Evolutionary conservation across 2,329 filamentous ascomycete species (phyloP).

Genomic region (Beauveria rudraprayagi): DNA sequence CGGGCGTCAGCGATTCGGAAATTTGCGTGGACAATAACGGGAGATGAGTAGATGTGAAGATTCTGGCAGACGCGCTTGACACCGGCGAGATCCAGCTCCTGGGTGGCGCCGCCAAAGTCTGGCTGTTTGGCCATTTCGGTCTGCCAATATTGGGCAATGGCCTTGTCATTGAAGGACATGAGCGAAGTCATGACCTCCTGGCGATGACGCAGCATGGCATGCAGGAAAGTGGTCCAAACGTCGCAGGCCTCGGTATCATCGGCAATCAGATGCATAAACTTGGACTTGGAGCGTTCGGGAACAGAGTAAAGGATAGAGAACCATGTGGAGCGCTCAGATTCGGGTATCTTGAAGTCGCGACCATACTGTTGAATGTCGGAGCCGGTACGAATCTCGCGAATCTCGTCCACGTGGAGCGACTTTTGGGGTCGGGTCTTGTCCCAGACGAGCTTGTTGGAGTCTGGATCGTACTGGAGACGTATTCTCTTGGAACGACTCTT

Average conservation of each 20-base stretch:
- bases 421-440: constrained; percentile 71
- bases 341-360: constrained; percentile 67
- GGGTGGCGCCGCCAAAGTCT: constrained; percentile 47
- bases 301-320: constrained; percentile 86
- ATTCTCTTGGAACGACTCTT: constrained; percentile 69
- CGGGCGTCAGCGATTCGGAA: constrained; percentile 67
- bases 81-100: constrained; percentile 67
- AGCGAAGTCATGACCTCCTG: constrained; percentile 86
- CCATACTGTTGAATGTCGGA: constrained; percentile 82
- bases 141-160: constrained; percentile 77
- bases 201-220: constrained; percentile 75
- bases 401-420: constrained; percentile 88
- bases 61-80: constrained; percentile 80
- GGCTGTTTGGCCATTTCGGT: constrained; percentile 69
- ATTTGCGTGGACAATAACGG: constrained; percentile 61
- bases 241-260: constrained; percentile 62
- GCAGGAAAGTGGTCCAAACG: constrained; percentile 76
- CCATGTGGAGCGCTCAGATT: constrained; percentile 63
- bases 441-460: constrained; percentile 83
- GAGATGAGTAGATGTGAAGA: constrained; percentile 84
- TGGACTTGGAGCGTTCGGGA: constrained; percentile 71
- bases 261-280: constrained; percentile 82
- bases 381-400: constrained; percentile 80
- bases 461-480: constrained; percentile 64
- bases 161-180: constrained; percentile 75